Percentiles rank a stretch among this genome's conserved stretches.
Conservation (phyloP, 2,329 filamentous ascomycete genomes). For the Cytospora piceicola region DNA sequence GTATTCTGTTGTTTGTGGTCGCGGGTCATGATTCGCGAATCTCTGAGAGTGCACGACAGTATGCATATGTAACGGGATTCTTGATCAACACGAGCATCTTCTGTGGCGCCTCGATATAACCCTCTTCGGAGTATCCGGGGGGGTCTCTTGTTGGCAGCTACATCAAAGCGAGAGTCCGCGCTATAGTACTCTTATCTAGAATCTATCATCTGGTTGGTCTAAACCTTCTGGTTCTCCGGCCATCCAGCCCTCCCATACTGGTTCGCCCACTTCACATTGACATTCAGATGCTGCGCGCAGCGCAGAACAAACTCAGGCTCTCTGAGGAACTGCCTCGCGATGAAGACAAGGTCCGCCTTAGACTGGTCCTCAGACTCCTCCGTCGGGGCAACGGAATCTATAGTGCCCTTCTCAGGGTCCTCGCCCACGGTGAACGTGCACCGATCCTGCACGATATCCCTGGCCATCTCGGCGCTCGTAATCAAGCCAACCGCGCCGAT, state of each 20-base stretch:
- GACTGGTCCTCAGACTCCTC: conserved; percentile 46
- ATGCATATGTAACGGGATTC: neutral
- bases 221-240: conserved; percentile 29
- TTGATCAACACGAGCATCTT: neutral
- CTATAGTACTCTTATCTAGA: neutral
- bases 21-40: neutral
- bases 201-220: neutral
- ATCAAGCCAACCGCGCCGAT: conserved; percentile 79
- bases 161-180: neutral
- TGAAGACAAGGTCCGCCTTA: conserved; percentile 71
- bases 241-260: conserved; percentile 57
- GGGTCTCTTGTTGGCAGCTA: neutral
- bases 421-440: conserved; percentile 43
- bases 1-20: neutral
- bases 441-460: conserved; percentile 56
- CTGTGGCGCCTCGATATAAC: neutral
- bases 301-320: conserved; percentile 79
- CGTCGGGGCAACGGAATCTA: conserved; percentile 34
- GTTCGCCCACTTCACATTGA: conserved; percentile 72
- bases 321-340: conserved; percentile 77
- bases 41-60: neutral
- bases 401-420: conserved; percentile 38
- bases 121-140: neutral
- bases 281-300: conserved; percentile 72
- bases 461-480: conserved; percentile 69